These are phyloP conservation scores for Penstemon davidsonii DNA, from an alignment of 257 asterid genomes.

Conservation along the genomic window DNA sequence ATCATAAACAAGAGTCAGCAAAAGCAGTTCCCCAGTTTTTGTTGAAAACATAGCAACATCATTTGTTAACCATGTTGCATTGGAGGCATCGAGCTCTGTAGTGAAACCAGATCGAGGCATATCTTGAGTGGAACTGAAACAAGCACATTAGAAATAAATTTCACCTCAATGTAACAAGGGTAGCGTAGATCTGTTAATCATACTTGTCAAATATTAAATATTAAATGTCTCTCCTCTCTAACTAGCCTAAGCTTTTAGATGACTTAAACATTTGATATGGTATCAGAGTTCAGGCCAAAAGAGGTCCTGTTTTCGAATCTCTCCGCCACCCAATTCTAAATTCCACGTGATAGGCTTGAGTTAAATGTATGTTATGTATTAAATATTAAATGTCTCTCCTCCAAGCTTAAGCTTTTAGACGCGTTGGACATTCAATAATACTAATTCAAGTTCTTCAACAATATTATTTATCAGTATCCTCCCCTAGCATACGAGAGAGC, in stretches of 20 bases:
- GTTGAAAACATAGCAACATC: conserved; percentile 94
- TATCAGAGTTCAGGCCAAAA: no score
- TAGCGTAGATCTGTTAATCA: conserved; percentile 18
- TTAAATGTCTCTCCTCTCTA: no score
- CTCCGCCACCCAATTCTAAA: no score
- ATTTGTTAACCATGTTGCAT: conserved; percentile 88
- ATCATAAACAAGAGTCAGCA: conserved; percentile 83
- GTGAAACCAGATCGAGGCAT: conserved; percentile 73
- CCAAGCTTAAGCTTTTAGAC: no score
- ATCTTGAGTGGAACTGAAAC: conserved; percentile 63
- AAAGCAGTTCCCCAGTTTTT: conserved; percentile 91
- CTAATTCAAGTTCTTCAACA: conserved; percentile 20
- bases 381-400: no score
- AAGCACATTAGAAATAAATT: conserved; percentile 29
- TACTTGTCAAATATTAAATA: no score
- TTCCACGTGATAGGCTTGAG: no score
- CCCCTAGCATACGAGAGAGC: not conserved
- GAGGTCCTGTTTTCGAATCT: no score
- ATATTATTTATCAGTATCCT: conserved; percentile 4
- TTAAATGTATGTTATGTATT: no score
- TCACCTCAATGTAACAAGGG: conserved; percentile 19
- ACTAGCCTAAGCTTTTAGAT: no score
- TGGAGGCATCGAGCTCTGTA: conserved; percentile 90
- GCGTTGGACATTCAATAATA: not conserved
- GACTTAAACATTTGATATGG: no score